Evolutionary conservation across 768 basidiomycete species (phyloP), one percentile per base, ranked within the genome.

Genomic region (Dictyophora rubrovolvata): DNA sequence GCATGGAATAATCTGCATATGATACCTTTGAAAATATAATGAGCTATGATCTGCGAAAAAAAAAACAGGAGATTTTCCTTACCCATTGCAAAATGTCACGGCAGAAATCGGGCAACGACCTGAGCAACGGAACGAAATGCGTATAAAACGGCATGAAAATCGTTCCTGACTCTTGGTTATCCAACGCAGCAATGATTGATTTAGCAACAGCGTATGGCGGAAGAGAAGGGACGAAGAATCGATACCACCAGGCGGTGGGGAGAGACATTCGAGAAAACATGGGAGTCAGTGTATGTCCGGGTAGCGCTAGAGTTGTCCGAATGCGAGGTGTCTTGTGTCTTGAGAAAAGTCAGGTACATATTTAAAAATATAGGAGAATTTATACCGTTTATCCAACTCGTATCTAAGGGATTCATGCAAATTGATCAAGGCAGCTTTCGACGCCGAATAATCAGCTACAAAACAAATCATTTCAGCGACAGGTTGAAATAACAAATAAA

Each of bases 401-500:
- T 85, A 88, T 54, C 92, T 81, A 55, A 99, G 77, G 14, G 88
- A 85, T 63, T 93, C 88, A 64, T 95, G 84, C 49, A 97, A 71
- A 34, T 81, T 80, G 16, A 89, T 74, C 20, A 88, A 68, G n/a
- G 94, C 93, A 11, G 93, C 89, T 74, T 99, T 99, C 22, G 91
- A 92, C 9, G 93, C 91, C 69, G 79, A 79, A 69, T 99, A 98
- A 72, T 95, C 92, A 66, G 85, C 89, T 91, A 58, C 37, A 60
- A 34, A 7, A 51, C 28, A 34, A 42, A 17, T 22, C 12, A 47
- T 6, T 48, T 42, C n/a, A 65, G 49, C 33, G 36, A 60, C 23
- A 28, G 54, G 53, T 21, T 48, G 52, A 22, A 37, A 10, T 49
- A 58, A 59, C 60, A 23, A 35, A 64, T 12, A 37, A 20, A 20